These are phyloP conservation scores for Puccinia sorghi DNA, from an alignment of 1,284 basidiomycete species.

Conservation along the genomic window DNA sequence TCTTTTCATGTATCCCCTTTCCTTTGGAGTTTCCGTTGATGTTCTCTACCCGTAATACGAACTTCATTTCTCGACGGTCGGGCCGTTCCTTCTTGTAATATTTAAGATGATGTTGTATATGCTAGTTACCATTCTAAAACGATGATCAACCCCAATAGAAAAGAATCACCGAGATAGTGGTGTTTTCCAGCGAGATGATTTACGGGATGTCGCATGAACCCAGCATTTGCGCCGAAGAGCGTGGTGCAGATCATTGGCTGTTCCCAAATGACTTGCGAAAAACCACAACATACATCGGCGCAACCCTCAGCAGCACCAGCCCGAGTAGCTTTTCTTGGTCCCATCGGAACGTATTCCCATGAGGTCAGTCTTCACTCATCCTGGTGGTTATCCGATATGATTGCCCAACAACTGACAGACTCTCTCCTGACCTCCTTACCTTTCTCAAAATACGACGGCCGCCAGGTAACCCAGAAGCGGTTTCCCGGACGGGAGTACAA, in stretches of 20 bases:
- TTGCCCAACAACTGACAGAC: neutral
- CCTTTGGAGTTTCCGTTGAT: too few species aligned
- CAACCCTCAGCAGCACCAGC: too few species aligned
- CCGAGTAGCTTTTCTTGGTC: slow-evolving; percentile 35
- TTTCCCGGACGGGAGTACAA: slow-evolving; percentile 2
- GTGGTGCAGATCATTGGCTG: neutral
- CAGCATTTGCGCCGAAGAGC: too few species aligned
- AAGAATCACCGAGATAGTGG: too few species aligned
- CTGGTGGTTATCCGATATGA: neutral
- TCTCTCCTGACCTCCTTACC: neutral
- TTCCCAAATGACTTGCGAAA: neutral
- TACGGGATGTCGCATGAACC: too few species aligned
- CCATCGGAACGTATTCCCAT: slow-evolving; percentile 38
- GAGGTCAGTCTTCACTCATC: slow-evolving; percentile 22
- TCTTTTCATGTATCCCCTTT: neutral
- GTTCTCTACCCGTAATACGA: too few species aligned
- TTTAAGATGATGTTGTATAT: neutral
- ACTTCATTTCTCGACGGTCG: neutral
- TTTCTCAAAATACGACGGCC: neutral
- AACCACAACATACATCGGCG: neutral
- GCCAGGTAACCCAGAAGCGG: slow-evolving; percentile 5
- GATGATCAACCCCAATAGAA: neutral
- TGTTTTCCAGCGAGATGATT: too few species aligned
- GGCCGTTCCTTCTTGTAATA: neutral
- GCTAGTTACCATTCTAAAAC: neutral